Evolutionary conservation across 306 rosid species (phyloP), one percentile per base, ranked within the genome.

Genomic region (Vigna hirtella): DNA sequence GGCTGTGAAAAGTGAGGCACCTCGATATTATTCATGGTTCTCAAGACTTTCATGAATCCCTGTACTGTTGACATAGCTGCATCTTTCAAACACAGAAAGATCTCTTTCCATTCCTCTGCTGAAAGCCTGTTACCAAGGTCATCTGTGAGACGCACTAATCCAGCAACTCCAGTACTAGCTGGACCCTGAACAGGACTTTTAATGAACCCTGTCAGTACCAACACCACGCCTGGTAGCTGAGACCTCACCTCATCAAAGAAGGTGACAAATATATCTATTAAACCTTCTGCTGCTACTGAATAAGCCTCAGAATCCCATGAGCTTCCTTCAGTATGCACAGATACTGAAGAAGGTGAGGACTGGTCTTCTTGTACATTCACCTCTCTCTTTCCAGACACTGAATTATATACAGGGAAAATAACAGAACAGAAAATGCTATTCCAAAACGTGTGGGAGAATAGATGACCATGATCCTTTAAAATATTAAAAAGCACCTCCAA

Each of bases 401-500:
- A 81, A 62, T 59, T 89, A 80, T 89, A 95, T 77, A 93, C 82
- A 26, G 99, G 97, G 82, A 87, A 91, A 79, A 95, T 85, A 67
- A 95, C 93, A 52, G 91, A 84, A 77, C 83, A 78, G 77, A 90
- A 85, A 83, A 95, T 84, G 75, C 84, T 90, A 79, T 85, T 85
- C 99, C 98, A 95, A 85, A 95, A 93, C 51, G 85, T 79, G 63
- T 45, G 63, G 28, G 99, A 89, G 85, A 95, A 95, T 17, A 93
- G 93, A 85, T 93, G 98, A 13, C 99, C 99, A 38, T 95, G 99
- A 86, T 95, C 99, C 90, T 88, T 91, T 61, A 95, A 77, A 80
- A 93, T 95, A 85, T 95, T 93, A 79, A 95, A 95, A 82, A 95
- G 98, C 78, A 95, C 98, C 88, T 95, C 99, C 87, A 95, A 83